Evolutionary conservation across 1,139 yeast species (phyloP).

Genomic region (Suhomyces choctaworum): DNA sequence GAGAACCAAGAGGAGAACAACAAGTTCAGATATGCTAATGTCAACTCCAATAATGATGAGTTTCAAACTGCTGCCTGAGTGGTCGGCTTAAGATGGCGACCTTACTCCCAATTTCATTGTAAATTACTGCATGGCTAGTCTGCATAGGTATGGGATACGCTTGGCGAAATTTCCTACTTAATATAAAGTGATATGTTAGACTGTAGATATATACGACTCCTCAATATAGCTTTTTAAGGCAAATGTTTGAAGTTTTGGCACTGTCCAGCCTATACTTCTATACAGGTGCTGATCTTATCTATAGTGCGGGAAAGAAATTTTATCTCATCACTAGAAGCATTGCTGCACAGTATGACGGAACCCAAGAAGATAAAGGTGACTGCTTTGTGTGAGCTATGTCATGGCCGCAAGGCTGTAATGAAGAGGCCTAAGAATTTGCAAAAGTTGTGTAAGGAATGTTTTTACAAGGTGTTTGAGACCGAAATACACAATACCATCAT

Average conservation of each 20-base stretch:
- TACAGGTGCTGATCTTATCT: too few species aligned
- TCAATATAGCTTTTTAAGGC: too few species aligned
- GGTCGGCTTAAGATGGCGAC: not conserved
- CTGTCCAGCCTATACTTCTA: too few species aligned
- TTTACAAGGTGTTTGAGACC: constrained; percentile 86
- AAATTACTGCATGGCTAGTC: constrained; percentile 13
- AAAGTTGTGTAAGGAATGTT: constrained; percentile 90
- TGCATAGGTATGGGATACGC: constrained; percentile 8
- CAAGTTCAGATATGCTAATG: constrained; percentile 50
- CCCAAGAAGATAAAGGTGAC: constrained; percentile 40
- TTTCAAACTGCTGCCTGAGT: constrained; percentile 37
- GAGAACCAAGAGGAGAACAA: constrained; percentile 41
- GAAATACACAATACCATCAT: constrained; percentile 91
- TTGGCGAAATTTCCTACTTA: constrained; percentile 7
- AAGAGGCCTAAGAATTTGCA: constrained; percentile 90
- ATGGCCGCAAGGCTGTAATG: constrained; percentile 78
- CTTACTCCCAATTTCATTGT: constrained; percentile 7
- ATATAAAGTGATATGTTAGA: constrained; percentile 8
- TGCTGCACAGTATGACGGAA: constrained; percentile 3
- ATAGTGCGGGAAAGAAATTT: too few species aligned
- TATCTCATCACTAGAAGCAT: constrained; percentile 1
- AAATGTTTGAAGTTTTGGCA: too few species aligned
- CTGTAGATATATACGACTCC: constrained; percentile 1
- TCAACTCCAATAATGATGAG: constrained; percentile 48
- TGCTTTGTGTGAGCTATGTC: constrained; percentile 81